Evolutionary conservation across 176 grass and related monocot genomes (phyloP), one percentile per base, ranked within the genome.

Genomic region (Carex littledalei): DNA sequence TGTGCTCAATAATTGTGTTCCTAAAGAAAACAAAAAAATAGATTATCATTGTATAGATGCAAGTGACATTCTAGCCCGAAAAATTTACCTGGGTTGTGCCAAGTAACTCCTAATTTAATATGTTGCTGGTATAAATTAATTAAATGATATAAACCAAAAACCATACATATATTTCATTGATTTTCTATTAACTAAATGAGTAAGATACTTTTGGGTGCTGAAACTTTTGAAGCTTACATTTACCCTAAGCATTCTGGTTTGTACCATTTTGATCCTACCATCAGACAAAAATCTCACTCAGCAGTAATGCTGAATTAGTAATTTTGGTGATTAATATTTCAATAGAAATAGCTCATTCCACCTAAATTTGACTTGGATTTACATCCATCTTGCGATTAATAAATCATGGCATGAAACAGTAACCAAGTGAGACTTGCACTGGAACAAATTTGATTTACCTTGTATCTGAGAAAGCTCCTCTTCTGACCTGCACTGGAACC

Each of bases 401-500:
- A 71, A 71, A 43, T 9, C 16, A 43, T 71, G 18, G 35, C 67
- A 1, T 17, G 35, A 71, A 74, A 49, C 8, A 67, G 10, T 16
- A 74, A 49, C 45, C 12, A 54, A 21, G 45, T 76, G 22, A 53
- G 2, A 26, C 20, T 75, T 10, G 3, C 63, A 64, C 45, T 2
- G 10, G 29, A 13, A 15, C 5, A 43, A n/a, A 24, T 70, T 82
- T 29, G 0, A 20, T 79, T 53, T 81, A 95, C 96, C 96, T 90
- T 99, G 90, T 83, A 95, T 99, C 87, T 94, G 89, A 78, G 83
- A 83, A 77, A 99, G 91, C 96, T 99, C 96, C 80, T 95, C 88
- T 88, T 95, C 96, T 85, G 96, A 92, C 96, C 93, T 99, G 93
- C 91, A 92, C 91, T 94, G 93, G 84, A 95, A 87, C 84, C 90